Base-by-base conservation (phyloP, 192 early-diverging fungal genomes). In the Linnemannia exigua region DNA sequence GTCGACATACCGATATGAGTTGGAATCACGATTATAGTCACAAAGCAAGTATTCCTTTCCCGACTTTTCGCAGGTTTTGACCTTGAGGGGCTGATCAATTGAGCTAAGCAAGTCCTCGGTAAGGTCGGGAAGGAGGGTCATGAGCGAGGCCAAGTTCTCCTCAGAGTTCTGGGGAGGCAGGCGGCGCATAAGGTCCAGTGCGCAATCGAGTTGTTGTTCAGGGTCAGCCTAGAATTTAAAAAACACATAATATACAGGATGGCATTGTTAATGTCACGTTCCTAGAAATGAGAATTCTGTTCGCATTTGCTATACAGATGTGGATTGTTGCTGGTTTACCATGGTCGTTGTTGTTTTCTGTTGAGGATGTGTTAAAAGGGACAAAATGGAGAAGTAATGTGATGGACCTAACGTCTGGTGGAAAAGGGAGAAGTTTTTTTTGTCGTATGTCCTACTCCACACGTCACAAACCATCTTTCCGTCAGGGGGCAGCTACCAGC, bases 11-110 rank as follows among this genome's bases (percentile, higher is more conserved):
- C 96, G 90, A 87, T 97, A 97, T 28, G 95, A 96, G 82, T 98
- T 95, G 5, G 95, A 96, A 88, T 99, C 97, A n/a, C 97, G 91
- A 90, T 99, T 99, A 88, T 98, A 99, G 81, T 98, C 97, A 79
- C 97, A 99, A 9, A 94, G 82, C 19, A 99, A 89, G 75, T 97
- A 99, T 66, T 97, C 96, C 67, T 90, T 94, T 50, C 95, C 95
- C 20, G 93, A 91, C 51, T 88, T 86, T 35, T 78, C 79, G 86
- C 97, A 98, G 44, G 88, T 91, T 69, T 91, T 89, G 31, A 95
- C 89, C 78, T 94, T 94, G 37, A 99, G 91, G 33, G 98, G 98
- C 84, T 98, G 97, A 91, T 99, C 98, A 52, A 99, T 92, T 5
- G 95, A 90, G 58, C 95, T 95, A 14, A 99, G 90, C 47, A 99